These are phyloP conservation scores for Suhomyces sp. DNA, from an alignment of 805 yeast species.

Conservation along the genomic window DNA sequence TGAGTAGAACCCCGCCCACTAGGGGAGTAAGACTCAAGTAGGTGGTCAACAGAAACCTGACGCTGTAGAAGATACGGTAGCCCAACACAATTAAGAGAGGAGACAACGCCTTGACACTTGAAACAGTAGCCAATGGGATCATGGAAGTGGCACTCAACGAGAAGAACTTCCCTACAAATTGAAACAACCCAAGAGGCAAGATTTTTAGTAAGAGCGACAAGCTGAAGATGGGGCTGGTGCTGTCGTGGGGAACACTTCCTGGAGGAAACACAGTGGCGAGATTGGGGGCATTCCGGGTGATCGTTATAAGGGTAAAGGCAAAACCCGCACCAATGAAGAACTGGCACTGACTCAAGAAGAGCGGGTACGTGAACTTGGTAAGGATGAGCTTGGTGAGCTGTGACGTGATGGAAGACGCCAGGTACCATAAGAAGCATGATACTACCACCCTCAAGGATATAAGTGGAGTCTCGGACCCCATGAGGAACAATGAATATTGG, in stretches of 20 bases:
- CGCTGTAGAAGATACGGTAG: conserved; percentile 51
- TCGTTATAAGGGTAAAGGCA: conserved; percentile 36
- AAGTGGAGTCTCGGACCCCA: conserved; percentile 20
- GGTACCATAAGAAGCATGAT: conserved; percentile 58
- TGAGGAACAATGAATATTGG: neutral
- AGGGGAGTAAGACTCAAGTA: conserved; percentile 52
- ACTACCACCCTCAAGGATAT: conserved; percentile 36
- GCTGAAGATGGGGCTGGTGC: conserved; percentile 19
- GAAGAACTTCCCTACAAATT: conserved; percentile 61
- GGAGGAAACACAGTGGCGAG: conserved; percentile 43
- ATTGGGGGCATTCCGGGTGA: conserved; percentile 29
- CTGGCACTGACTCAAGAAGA: conserved; percentile 64
- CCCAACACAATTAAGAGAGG: conserved; percentile 59
- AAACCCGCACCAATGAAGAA: conserved; percentile 49
- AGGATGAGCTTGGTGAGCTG: conserved; percentile 60
- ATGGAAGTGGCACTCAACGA: conserved; percentile 62
- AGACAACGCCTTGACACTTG: conserved; percentile 65
- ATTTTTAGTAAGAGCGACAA: conserved; percentile 42
- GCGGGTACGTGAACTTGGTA: conserved; percentile 54
- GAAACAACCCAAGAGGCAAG: conserved; percentile 64
- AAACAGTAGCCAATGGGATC: conserved; percentile 66
- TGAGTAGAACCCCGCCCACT: conserved; percentile 50
- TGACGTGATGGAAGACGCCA: conserved; percentile 59
- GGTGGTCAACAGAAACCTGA: conserved; percentile 47
- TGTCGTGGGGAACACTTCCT: conserved; percentile 50